A percentile compares a stretch with the other conserved stretches of the same genome.
These are phyloP conservation scores for Sarocladiaceae sp. DNA, from an alignment of 2,329 filamentous ascomycete species.

Conservation along the genomic window DNA sequence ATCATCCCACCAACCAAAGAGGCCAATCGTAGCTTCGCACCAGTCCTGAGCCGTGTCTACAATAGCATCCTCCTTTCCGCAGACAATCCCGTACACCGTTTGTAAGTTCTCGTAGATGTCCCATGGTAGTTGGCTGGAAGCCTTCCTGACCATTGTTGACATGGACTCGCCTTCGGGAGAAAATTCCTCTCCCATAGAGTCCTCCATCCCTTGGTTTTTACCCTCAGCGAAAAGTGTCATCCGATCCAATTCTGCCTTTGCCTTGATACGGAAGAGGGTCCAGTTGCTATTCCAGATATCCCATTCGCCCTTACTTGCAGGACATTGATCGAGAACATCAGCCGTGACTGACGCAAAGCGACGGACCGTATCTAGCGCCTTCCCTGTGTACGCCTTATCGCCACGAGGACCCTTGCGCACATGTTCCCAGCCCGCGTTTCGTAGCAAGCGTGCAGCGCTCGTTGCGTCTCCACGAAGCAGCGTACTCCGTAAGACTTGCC, in stretches of 20 bases:
- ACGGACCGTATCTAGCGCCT: constrained; percentile 72
- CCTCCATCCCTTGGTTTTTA: constrained; percentile 37
- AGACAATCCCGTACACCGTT: constrained; percentile 71
- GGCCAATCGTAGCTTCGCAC: constrained; percentile 78
- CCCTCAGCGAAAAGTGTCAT: constrained; percentile 77
- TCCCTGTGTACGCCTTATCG: constrained; percentile 63
- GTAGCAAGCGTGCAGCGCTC: constrained; percentile 61
- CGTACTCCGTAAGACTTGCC: constrained; percentile 72
- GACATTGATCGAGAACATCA: constrained; percentile 65
- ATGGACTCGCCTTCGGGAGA: constrained; percentile 41
- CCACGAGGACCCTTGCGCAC: constrained; percentile 62
- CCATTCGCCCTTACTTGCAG: constrained; percentile 67
- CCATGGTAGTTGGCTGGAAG: constrained; percentile 84
- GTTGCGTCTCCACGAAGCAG: constrained; percentile 69
- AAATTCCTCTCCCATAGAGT: constrained; percentile 25
- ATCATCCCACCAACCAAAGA: constrained; percentile 92
- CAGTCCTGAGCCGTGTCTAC: constrained; percentile 77
- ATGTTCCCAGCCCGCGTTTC: constrained; percentile 70
- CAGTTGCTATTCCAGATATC: constrained; percentile 76
- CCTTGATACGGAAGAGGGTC: constrained; percentile 73
- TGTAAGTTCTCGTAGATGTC: constrained; percentile 81
- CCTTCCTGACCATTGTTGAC: constrained; percentile 65
- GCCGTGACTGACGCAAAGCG: constrained; percentile 63
- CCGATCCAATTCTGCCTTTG: constrained; percentile 61
- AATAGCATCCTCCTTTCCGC: constrained; percentile 71